Base-by-base conservation (phyloP, 148 eudicot species). In the Silene conica region DNA sequence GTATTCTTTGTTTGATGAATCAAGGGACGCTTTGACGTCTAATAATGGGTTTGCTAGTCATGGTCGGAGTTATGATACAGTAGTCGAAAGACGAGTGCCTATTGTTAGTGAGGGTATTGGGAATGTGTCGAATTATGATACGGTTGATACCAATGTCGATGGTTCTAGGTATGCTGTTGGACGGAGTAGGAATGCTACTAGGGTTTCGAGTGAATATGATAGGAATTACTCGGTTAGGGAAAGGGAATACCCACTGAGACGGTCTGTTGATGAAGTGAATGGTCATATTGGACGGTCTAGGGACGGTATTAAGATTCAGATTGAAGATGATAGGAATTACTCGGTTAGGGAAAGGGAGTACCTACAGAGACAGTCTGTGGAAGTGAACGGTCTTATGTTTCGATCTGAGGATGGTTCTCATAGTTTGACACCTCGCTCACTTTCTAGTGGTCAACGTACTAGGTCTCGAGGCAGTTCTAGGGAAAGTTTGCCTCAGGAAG, bases 351-450 rank as follows among this genome's bases (percentile, higher is more conserved):
- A n/a, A 25, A 34, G 70, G 74, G 74, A 69, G 16, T 63, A 70
- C 52, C 71, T 41, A 22, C 71, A 8, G 0, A 71, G 43, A 67
- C 72, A 59, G 28, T 2, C 20, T 57, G 81, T 69, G 18, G 74
- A 54, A 3, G 58, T 5, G 15, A 62, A 54, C n/a, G 34, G 34
- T 26, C 22, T 8, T 63, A 63, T 67, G 67, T 63, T 26, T 55
- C 9, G 9, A 54, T 28, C 11, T 13, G 70, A 63, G 63, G 82
- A 64, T 63, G 50, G 75, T 18, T 75, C 82, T 54, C 72, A 18
- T 75, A 59, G 78, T 63, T 79, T 70, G 72, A 70, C 75, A 18
- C 74, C 78, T 23, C 57, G 23, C 43, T 63, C 78, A 41, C 71
- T 38, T 6, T 79, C 67, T 57, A 67, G 72, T 45, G 78, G 67